These are phyloP conservation scores for Purpureocillium takamizusanense DNA, from an alignment of 2,329 filamentous ascomycete species.

Conservation along the genomic window DNA sequence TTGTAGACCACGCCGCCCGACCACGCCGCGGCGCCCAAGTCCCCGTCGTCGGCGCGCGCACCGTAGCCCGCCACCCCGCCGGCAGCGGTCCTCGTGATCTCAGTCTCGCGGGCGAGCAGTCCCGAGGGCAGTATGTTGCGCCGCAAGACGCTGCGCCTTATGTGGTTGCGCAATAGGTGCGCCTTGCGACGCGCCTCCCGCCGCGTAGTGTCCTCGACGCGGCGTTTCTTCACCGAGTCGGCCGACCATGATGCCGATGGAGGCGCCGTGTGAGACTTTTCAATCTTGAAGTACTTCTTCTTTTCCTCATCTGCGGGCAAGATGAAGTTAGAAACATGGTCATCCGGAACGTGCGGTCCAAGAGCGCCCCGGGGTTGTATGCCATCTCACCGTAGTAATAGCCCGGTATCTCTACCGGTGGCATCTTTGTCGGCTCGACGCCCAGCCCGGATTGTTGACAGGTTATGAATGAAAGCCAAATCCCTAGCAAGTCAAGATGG, in stretches of 20 bases:
- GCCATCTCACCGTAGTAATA: conserved; percentile 45
- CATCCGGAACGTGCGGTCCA: background rate
- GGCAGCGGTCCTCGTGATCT: conserved; percentile 1
- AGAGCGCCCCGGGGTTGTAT: too few species aligned
- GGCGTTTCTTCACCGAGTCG: conserved; percentile 49
- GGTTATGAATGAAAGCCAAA: too few species aligned
- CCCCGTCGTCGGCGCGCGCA: conserved; percentile 11
- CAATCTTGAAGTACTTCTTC: conserved; percentile 60
- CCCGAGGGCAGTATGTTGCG: conserved; percentile 22
- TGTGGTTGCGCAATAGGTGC: conserved; percentile 24
- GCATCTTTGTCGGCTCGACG: conserved; percentile 8
- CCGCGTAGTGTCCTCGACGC: conserved; percentile 29
- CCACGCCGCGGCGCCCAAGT: conserved; percentile 25
- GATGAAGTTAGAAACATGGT: too few species aligned
- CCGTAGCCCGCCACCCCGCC: conserved; percentile 12
- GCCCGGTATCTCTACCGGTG: conserved; percentile 36
- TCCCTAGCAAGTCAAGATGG: too few species aligned
- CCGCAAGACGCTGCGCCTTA: conserved; percentile 25
- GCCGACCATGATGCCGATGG: conserved; percentile 42
- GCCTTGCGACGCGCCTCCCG: conserved; percentile 15
- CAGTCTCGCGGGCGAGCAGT: conserved; percentile 18
- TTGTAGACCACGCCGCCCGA: conserved; percentile 27
- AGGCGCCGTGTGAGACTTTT: conserved; percentile 45
- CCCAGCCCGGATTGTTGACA: background rate
- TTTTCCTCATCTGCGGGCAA: conserved; percentile 39